phyloP scores from a whole-genome alignment of 495 filamentous ascomycete genomes.

The Aspergillus saccharolyticus region DNA sequence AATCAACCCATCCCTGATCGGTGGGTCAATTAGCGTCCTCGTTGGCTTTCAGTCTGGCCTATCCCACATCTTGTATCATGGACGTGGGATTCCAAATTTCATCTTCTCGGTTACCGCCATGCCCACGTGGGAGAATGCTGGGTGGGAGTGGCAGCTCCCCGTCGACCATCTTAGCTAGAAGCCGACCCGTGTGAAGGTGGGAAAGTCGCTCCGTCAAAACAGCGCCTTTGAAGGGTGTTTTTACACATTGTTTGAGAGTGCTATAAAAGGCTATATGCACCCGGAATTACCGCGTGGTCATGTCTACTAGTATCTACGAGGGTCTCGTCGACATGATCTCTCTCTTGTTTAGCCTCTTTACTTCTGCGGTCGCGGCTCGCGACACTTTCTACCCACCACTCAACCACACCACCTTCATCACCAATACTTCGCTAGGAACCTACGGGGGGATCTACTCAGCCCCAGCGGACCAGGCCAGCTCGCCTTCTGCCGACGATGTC shows the following conservation, averaged over 20 bases:
- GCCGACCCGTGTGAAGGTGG: too few relatives aligned
- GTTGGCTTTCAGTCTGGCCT: background rate
- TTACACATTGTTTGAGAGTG: too few relatives aligned
- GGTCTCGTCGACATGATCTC: conserved; percentile 9
- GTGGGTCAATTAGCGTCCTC: too few relatives aligned
- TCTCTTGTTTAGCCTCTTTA: background rate
- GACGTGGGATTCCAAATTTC: background rate
- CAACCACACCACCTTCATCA: conserved; percentile 36
- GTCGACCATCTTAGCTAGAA: too few relatives aligned
- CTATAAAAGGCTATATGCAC: conserved; percentile 3
- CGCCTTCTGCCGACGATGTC: conserved; percentile 19
- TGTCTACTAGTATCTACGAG: conserved; percentile 5
- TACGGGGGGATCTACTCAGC: conserved; percentile 41
- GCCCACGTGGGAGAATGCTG: background rate
- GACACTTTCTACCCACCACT: conserved; percentile 40
- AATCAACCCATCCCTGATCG: too few relatives aligned
- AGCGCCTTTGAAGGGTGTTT: background rate
- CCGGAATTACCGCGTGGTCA: background rate
- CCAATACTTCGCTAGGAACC: conserved; percentile 34
- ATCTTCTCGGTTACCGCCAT: background rate
- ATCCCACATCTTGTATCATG: background rate
- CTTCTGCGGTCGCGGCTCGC: conserved; percentile 9
- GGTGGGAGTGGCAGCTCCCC: background rate
- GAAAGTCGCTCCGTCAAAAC: background rate
- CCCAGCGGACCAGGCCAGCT: conserved; percentile 24